These are phyloP conservation scores for Symbiodinium natans DNA, from an alignment of 73 alveolate genomes.

Conservation along the genomic window DNA sequence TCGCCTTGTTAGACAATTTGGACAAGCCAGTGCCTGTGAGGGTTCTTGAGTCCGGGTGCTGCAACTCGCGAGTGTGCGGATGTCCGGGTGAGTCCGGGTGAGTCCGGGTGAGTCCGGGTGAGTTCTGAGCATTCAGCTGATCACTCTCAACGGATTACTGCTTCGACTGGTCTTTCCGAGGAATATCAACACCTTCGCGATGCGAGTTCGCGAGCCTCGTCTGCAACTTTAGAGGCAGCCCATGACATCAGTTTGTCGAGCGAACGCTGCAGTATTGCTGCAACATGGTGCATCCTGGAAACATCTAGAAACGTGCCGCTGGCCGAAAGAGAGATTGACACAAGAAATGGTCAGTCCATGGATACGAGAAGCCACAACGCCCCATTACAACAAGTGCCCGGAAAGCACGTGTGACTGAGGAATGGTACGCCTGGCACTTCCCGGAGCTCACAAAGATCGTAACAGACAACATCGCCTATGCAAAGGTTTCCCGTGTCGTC, in stretches of 20 bases:
- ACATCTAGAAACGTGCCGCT: neutral
- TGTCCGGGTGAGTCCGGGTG: neutral
- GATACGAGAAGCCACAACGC: no score
- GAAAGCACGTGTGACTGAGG: no score
- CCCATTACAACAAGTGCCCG: no score
- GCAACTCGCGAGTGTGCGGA: neutral
- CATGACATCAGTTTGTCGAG: no score
- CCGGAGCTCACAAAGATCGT: constrained; percentile 99
- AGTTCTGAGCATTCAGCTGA: no score
- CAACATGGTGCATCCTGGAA: constrained; percentile 85
- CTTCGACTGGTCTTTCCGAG: neutral
- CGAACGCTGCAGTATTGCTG: no score
- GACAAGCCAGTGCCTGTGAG: constrained; percentile 95
- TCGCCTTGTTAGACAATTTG: constrained; percentile 99
- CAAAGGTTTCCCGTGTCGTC: constrained; percentile 97
- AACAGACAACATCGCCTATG: constrained; percentile 99
- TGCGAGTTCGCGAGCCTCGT: constrained; percentile 98
- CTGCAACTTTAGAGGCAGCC: neutral
- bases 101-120: no score
- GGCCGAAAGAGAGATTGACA: no score
- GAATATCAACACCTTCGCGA: constrained; percentile 99
- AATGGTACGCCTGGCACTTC: constrained; percentile 99
- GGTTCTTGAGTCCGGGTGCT: neutral
- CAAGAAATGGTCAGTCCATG: no score
- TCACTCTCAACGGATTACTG: no score